Evolutionary conservation across 2,329 filamentous ascomycete genomes (phyloP).

Genomic region (Fusarium falciforme): DNA sequence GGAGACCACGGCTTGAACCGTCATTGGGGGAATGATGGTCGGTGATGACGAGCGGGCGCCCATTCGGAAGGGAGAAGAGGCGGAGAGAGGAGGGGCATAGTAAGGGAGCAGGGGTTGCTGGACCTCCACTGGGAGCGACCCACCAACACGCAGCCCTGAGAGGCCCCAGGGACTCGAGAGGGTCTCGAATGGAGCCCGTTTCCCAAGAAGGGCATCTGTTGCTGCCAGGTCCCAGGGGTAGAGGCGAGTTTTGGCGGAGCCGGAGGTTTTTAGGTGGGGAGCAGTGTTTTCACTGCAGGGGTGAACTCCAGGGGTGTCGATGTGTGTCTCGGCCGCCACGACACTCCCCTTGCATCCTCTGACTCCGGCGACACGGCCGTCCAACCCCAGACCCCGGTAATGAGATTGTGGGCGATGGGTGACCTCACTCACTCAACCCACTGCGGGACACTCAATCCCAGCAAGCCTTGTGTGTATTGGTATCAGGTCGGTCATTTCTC

Average conservation of each 20-base stretch:
- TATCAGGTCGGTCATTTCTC: slow-evolving; percentile 34
- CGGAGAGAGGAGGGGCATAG: slow-evolving; percentile 26
- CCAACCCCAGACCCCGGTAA: slow-evolving; percentile 26
- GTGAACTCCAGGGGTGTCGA: slow-evolving; percentile 32
- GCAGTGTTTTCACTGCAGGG: slow-evolving; percentile 19
- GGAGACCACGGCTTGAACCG: slow-evolving; percentile 31
- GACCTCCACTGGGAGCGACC: slow-evolving; percentile 23
- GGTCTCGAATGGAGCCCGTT: slow-evolving; percentile 20
- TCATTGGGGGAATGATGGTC: slow-evolving; percentile 36
- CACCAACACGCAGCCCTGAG: slow-evolving; percentile 32
- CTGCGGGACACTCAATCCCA: slow-evolving; percentile 7
- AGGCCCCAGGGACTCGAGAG: slow-evolving; percentile 26
- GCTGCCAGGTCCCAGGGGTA: slow-evolving; percentile 39
- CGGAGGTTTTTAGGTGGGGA: slow-evolving; percentile 38
- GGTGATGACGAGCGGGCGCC: slow-evolving; percentile 41
- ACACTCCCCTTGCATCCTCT: slow-evolving; percentile 22
- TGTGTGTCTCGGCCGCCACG: slow-evolving; percentile 35
- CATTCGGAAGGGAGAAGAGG: slow-evolving; percentile 29
- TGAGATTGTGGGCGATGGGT: slow-evolving; percentile 17
- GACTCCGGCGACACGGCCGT: slow-evolving; percentile 17
- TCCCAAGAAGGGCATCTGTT: slow-evolving; percentile 31
- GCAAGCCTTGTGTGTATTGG: slow-evolving; percentile 7
- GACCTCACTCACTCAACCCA: slow-evolving; percentile 21
- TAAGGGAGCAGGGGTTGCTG: slow-evolving; percentile 30
- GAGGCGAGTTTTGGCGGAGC: slow-evolving; percentile 34